Conservation (phyloP, 2,329 filamentous ascomycete species). For the Penicillium concentricum region DNA sequence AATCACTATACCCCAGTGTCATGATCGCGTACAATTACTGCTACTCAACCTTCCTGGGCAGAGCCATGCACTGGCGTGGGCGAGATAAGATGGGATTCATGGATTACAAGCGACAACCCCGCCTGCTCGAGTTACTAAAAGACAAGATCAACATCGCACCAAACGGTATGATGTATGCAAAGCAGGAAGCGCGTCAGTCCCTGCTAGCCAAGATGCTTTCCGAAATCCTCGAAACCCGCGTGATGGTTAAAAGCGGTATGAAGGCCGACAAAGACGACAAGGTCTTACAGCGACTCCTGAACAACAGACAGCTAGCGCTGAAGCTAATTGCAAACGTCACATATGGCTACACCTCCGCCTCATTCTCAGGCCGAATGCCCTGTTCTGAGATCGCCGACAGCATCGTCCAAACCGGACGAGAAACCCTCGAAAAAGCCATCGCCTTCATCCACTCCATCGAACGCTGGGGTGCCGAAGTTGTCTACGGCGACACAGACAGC, state of each 20-base stretch:
- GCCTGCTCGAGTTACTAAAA: constrained; percentile 73
- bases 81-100: constrained; percentile 92
- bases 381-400: constrained; percentile 97
- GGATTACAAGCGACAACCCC: constrained; percentile 75
- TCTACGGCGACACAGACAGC: constrained; percentile 97
- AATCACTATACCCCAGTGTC: constrained; percentile 91
- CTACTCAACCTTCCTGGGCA: constrained; percentile 92
- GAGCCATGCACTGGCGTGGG: constrained; percentile 83
- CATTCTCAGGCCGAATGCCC: constrained; percentile 95
- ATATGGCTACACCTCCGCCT: constrained; percentile 95
- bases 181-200: constrained; percentile 80
- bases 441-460: constrained; percentile 85
- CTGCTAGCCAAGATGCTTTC: constrained; percentile 93
- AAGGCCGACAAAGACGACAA: constrained; percentile 88
- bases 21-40: constrained; percentile 99
- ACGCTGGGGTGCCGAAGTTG: constrained; percentile 90
- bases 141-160: constrained; percentile 89
- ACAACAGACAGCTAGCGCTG: constrained; percentile 89
- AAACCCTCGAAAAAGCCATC: constrained; percentile 92
- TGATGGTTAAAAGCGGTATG: constrained; percentile 99
- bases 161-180: constrained; percentile 95
- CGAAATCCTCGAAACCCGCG: constrained; percentile 90
- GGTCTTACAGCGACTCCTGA: constrained; percentile 77
- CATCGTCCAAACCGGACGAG: constrained; percentile 92
- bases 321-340: constrained; percentile 99